A percentile compares a stretch with the other conserved stretches of the same genome.
These are phyloP conservation scores for Cladosporium sp. DNA, from an alignment of 2,329 filamentous ascomycete species.

Conservation along the genomic window DNA sequence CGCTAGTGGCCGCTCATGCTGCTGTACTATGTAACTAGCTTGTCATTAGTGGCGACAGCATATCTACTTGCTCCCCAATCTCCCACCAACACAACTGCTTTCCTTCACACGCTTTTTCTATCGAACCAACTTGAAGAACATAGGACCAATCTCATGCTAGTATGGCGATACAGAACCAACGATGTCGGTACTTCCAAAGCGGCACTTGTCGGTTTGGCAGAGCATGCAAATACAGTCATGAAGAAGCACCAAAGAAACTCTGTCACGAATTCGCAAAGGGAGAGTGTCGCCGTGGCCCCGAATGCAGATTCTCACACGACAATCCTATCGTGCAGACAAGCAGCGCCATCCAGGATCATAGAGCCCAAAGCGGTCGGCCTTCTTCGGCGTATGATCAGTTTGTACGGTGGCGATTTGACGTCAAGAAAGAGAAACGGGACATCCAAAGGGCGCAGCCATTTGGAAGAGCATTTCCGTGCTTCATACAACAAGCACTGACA, in stretches of 20 bases:
- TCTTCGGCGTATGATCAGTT: slow-evolving; percentile 1
- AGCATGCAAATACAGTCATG: background rate
- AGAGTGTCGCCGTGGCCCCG: background rate
- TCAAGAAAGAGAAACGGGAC: slow-evolving; percentile 11
- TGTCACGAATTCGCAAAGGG: background rate
- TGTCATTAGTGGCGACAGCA: background rate
- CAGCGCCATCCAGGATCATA: background rate
- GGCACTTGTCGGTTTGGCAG: background rate
- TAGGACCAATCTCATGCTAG: background rate
- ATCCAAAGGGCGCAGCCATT: slow-evolving; percentile 8
- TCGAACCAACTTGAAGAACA: background rate
- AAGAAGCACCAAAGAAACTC: background rate
- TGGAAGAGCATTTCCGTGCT: slow-evolving; percentile 13
- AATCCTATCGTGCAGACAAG: background rate
- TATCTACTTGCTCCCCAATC: background rate
- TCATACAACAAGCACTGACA: slow-evolving; percentile 20
- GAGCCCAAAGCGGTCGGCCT: background rate
- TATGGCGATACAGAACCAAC: background rate
- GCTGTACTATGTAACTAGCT: background rate
- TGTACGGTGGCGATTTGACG: slow-evolving; percentile 16
- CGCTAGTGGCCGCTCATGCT: background rate
- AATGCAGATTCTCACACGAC: background rate
- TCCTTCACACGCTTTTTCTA: background rate
- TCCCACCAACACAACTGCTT: background rate
- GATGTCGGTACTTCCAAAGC: background rate